Base-by-base conservation (phyloP, 2,329 filamentous ascomycete species). In the Aspergillus puulaauensis region DNA sequence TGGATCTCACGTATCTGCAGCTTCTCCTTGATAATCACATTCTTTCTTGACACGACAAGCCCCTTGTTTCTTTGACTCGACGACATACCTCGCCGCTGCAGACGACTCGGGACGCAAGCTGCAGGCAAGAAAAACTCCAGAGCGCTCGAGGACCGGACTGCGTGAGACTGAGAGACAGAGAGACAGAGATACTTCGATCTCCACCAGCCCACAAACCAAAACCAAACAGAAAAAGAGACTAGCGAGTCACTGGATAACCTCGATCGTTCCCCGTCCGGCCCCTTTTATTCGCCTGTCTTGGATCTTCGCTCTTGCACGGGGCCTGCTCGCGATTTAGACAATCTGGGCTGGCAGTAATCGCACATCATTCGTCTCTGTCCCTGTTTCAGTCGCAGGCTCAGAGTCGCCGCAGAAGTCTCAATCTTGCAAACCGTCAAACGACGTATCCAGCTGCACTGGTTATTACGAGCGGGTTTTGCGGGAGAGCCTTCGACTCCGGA, bases 191-290 rank as follows among this genome's bases (percentile, higher is more conserved):
- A 37, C 12, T 37, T 37, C 35, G 35, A 37, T 37, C 35, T n/a
- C 47, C 19, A 50, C 47, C 9, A 56, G 44, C 52, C 40, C 24
- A 48, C 43, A 53, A 44, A 44, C 52, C 40, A 52, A 50, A 40
- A 44, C 52, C 40, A 52, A 50, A 40, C 50, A 52, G 47, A 61
- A 46, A 49, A 39, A 45, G 48, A 49, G 51, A 58, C 54, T 57
- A 63, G 56, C 37, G 57, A 58, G 33, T 37, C 19, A 40, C 43
- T 57, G 57, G 54, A 35, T 48, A 48, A 48, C 27, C 27, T 48
- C 31, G 35, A 37, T 37, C 35, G 35, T 37, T 55, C 60, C 56
- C 56, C 61, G 55, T 62, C 56, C 61, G 51, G 60, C 58, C 62
- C 61, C 61, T 54, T 57, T 60, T 60, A 58, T 54, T 63, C 57